Base-by-base conservation (phyloP, 2,329 filamentous ascomycete species). In the Alternaria sp. region DNA sequence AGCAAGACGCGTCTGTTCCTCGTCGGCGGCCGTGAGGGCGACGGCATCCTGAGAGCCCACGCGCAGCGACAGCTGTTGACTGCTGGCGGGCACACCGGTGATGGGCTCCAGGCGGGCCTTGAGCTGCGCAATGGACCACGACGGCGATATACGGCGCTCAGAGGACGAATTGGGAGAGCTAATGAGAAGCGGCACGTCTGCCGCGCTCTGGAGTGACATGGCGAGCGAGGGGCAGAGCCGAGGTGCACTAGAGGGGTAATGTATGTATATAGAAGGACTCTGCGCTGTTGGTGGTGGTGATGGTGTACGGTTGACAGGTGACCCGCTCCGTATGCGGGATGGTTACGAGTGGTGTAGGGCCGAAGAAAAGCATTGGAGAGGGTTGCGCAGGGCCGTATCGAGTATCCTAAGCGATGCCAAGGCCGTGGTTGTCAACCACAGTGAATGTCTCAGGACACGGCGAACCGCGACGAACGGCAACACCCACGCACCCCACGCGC, bases 81-180 rank as follows among this genome's bases (percentile, higher is more conserved):
- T 89, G 28, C 86, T 87, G 11, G 94, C 92, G 15, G 96, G 95
- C 40, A 98, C 89, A 65, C 96, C 96, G 2, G 95, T 98, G 81
- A 98, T 90, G 65, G 93, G 91, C 81, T 98, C 95, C 55, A 99
- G 89, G 80, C 96, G 96, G 57, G 86, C 82, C 83, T 95, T 97
- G 73, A 98, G 86, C 73, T 93, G 90, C 59, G 87, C 85, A 76
- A 99, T 91, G 65, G 90, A 91, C 96, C 96, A 99, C 70, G 94
- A 91, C 13, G 95, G 95, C 25, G 93, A 95, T 79, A 98, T 89
- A 70, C 96, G 92, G 65, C 95, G 91, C 83, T 99, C 96, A 55
- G 93, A 94, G 52, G 90, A 88, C 51, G 91, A 86, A 80, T 91
- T 92, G 64, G 93, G 90, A 55, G 92, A 95, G 65, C 87, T 87